A percentile compares a stretch with the other conserved stretches of the same genome.
phyloP scores from a whole-genome alignment of 2,329 filamentous ascomycete genomes.

The Diaporthe australafricana region DNA sequence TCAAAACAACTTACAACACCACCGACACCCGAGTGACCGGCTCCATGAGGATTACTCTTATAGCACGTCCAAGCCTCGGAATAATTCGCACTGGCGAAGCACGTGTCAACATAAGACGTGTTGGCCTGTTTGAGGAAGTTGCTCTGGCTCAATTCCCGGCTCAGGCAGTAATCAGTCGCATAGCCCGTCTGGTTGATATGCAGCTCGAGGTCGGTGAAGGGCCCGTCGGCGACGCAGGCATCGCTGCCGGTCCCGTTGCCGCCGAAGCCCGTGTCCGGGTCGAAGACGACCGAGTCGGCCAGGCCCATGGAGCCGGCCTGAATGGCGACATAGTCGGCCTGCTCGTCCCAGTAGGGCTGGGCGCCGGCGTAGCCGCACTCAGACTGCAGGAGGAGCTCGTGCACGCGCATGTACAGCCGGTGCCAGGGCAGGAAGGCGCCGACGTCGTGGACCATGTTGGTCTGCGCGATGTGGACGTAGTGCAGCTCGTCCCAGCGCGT shows the following conservation, averaged over 20 bases:
- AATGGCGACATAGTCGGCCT: slow-evolving; percentile 35
- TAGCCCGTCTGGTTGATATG: slow-evolving; percentile 20
- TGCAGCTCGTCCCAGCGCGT: slow-evolving; percentile 28
- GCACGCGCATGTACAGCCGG: slow-evolving; percentile 46
- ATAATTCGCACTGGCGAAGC: slow-evolving; percentile 19
- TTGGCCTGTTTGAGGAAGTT: slow-evolving; percentile 11
- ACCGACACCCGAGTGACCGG: slow-evolving; percentile 14
- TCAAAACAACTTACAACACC: background rate
- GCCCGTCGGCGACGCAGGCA: slow-evolving; percentile 45
- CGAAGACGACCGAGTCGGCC: slow-evolving; percentile 45
- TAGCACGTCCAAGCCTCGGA: slow-evolving; percentile 8
- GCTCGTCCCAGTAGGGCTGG: slow-evolving; percentile 50
- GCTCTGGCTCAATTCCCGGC: slow-evolving; percentile 9
- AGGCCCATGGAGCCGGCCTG: slow-evolving; percentile 36
- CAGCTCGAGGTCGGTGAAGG: background rate
- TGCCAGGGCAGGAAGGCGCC: slow-evolving; percentile 51
- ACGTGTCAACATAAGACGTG: slow-evolving; percentile 20
- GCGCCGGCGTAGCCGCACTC: slow-evolving; percentile 48
- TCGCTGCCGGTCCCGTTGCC: slow-evolving; percentile 43
- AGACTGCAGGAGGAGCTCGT: slow-evolving; percentile 45
- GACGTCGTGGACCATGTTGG: slow-evolving; percentile 39
- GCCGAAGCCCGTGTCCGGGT: slow-evolving; percentile 48
- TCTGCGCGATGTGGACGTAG: slow-evolving; percentile 35
- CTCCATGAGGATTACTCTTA: slow-evolving; percentile 3
- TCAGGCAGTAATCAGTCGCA: slow-evolving; percentile 9